phyloP scores from a whole-genome alignment of 2,329 filamentous ascomycete species.

The Fusarium floridanum region DNA sequence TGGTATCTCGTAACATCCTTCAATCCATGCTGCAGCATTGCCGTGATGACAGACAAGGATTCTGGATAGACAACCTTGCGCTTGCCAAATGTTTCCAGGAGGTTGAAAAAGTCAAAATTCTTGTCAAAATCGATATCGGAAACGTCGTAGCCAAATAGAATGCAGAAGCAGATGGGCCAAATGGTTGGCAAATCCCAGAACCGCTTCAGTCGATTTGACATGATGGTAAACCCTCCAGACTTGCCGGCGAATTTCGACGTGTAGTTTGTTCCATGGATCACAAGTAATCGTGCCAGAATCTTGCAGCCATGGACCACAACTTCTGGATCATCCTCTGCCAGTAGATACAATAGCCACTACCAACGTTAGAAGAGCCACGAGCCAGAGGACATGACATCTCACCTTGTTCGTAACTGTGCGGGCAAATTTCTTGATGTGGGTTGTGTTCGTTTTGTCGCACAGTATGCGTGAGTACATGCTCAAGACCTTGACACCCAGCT shows the following conservation, averaged over 20 bases:
- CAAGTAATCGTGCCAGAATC: conserved; percentile 85
- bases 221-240: conserved; percentile 87
- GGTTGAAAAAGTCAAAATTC: conserved; percentile 78
- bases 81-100: conserved; percentile 80
- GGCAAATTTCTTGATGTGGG: conserved; percentile 86
- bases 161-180: conserved; percentile 90
- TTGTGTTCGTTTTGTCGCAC: conserved; percentile 77
- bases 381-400: conserved; percentile 31
- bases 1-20: conserved; percentile 76
- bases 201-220: conserved; percentile 83
- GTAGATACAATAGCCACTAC: conserved; percentile 90
- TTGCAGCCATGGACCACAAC: conserved; percentile 85
- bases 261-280: conserved; percentile 85
- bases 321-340: conserved; percentile 87
- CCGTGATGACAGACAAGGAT: conserved; percentile 81
- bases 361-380: conserved; percentile 23
- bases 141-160: conserved; percentile 88
- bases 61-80: conserved; percentile 81
- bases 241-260: conserved; percentile 86
- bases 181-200: conserved; percentile 91
- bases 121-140: conserved; percentile 79
- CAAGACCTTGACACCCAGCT: conserved; percentile 81
- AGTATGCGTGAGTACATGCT: conserved; percentile 83
- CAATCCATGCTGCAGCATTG: conserved; percentile 89
- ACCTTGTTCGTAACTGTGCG: conserved; percentile 96